Evolutionary conservation across 352 stramenopile species (phyloP).

Genomic region (Phytopythium chamaehyphon): DNA sequence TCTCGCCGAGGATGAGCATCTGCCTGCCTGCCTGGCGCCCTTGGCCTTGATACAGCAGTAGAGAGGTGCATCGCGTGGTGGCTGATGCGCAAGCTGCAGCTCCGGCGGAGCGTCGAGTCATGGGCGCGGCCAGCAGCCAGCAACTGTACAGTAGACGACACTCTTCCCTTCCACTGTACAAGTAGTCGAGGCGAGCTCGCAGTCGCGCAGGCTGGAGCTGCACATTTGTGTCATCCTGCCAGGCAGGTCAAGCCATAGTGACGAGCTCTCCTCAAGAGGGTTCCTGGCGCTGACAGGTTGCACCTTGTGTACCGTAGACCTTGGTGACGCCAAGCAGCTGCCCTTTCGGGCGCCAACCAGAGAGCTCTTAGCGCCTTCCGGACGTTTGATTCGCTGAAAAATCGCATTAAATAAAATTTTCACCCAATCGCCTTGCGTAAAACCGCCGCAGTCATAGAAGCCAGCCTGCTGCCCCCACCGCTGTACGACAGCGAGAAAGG

Average conservation of each 20-base stretch:
- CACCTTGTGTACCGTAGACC: no score
- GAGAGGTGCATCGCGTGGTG: background rate
- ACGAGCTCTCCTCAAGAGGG: no score
- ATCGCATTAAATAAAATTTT: background rate
- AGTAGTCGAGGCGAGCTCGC: no score
- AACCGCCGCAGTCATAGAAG: no score
- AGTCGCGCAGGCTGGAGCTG: no score
- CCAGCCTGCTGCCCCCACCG: conserved; percentile 1
- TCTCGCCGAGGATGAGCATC: conserved; percentile 11
- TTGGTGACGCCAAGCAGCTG: background rate
- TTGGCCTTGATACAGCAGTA: background rate
- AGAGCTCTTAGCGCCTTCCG: background rate
- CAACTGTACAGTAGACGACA: no score
- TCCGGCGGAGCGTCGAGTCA: background rate
- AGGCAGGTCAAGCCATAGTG: no score
- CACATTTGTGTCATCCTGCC: no score
- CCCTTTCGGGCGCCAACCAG: background rate
- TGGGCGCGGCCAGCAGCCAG: no score
- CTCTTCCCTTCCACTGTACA: no score
- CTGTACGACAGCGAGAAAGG: background rate
- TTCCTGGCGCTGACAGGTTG: no score
- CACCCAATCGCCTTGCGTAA: background rate
- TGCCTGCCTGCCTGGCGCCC: no score
- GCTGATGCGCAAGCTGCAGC: background rate
- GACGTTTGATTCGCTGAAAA: background rate